Evolutionary conservation across 225 moss, liverwort and hornwort species (phyloP), one percentile per base, ranked within the genome.

Genomic region (Rhytidiadelphus loreus): DNA sequence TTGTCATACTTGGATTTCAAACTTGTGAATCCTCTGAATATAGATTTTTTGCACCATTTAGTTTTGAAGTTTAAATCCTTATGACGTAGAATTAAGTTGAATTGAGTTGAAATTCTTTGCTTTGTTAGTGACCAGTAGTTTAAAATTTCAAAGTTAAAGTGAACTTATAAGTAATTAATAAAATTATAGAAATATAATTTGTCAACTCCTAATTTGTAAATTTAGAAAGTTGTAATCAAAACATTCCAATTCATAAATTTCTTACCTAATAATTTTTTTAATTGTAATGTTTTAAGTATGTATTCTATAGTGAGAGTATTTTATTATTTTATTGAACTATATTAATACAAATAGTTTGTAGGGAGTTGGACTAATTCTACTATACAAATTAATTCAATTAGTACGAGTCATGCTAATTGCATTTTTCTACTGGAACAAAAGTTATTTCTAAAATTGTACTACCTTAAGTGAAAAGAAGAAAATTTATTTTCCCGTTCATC

Each of bases 1-100:
- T 2, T 70, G 1, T 16, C 0, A 71, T 15, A 9, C 0, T 26
- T 16, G 16, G 43, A 71, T 43, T 25, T 25, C 4, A 41, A 1
- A 41, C 25, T 70, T 41, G 7, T 26, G 3, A 41, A 41, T 70
- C 41, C 8, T 70, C 5, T 25, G 41, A 15, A 22, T 13, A 37
- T 11, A 21, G 11, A 22, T 12, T 22, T 22, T 20, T n/a, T n/a
- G 12, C 7, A n/a, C 12, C 22, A 66, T n/a, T 22, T 12, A 12
- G 10, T 22, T n/a, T 68, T n/a, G 23, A n/a, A 13, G 12, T 23
- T 69, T 39, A n/a, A 66, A 7, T 23, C 39, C 13, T 39, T 21
- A 4, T 23, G 0, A 2, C 33, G 17, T 8, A 32, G 1, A 16
- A 63, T 63, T 63, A 16, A 39, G 24, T 24, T 12, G 23, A 68